These are phyloP conservation scores for Sindora glabra DNA, from an alignment of 306 rosid species.

Conservation along the genomic window DNA sequence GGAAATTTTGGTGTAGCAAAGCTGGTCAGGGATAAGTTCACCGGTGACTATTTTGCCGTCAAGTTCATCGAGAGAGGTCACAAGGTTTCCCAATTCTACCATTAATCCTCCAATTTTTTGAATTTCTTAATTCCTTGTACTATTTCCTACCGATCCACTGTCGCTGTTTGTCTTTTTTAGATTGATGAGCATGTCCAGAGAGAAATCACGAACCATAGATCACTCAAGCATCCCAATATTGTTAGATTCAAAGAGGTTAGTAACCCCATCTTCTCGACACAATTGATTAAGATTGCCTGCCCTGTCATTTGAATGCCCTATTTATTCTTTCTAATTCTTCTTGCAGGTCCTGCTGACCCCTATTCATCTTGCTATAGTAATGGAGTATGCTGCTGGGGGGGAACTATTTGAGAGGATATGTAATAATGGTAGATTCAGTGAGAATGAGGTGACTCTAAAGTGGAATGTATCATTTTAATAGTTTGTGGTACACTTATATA, in stretches of 20 bases:
- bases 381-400: conserved; percentile 91
- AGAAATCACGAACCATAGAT: conserved; percentile 88
- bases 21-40: conserved; percentile 43
- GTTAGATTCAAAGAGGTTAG: conserved; percentile 75
- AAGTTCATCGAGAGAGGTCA: conserved; percentile 83
- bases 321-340: no score
- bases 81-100: no score
- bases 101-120: no score
- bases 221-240: conserved; percentile 79
- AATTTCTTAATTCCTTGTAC: no score
- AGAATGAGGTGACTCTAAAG: conserved; percentile 59
- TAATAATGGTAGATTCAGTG: conserved; percentile 69
- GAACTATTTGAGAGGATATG: conserved; percentile 73
- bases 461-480: background rate
- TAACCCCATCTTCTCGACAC: conserved; percentile 1
- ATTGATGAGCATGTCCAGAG: conserved; percentile 74
- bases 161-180: conserved; percentile 8
- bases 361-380: conserved; percentile 75
- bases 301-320: no score
- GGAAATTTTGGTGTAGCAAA: conserved; percentile 84
- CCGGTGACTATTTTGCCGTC: conserved; percentile 57
- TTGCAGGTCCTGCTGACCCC: conserved; percentile 68
- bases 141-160: no score
- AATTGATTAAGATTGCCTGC: no score
- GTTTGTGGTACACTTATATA: conserved; percentile 6